These are phyloP conservation scores for Aspergillus fumigatiaffinis DNA, from an alignment of 2,329 filamentous ascomycete species.

Conservation along the genomic window DNA sequence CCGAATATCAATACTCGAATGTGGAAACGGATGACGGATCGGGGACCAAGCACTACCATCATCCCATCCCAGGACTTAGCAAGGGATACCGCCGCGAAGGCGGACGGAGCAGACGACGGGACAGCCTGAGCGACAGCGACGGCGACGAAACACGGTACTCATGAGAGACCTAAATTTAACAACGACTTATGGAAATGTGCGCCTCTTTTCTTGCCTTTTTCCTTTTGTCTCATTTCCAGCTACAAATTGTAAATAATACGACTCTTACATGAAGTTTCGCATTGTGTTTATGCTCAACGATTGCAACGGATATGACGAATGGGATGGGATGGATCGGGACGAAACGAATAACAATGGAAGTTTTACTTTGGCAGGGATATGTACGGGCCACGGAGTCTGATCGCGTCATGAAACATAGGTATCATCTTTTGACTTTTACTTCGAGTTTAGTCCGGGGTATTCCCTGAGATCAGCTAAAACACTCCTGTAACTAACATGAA, in stretches of 20 bases:
- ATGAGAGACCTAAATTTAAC: conserved; percentile 2
- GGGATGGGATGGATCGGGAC: neutral
- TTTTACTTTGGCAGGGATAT: neutral
- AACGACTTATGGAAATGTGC: neutral
- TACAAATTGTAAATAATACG: neutral
- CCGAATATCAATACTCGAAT: conserved; percentile 40
- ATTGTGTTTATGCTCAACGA: neutral
- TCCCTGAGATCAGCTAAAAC: too few species aligned
- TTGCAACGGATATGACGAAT: conserved; percentile 1
- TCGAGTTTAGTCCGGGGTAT: too few species aligned
- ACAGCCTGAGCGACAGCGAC: conserved; percentile 54
- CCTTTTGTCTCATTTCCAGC: neutral
- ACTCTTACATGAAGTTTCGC: neutral
- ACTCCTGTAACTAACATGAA: too few species aligned
- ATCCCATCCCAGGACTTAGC: conserved; percentile 54
- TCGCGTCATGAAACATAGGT: neutral
- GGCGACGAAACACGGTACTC: conserved; percentile 33
- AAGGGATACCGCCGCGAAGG: conserved; percentile 39
- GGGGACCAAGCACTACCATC: conserved; percentile 54
- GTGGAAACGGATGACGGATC: conserved; percentile 40
- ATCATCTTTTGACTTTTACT: too few species aligned
- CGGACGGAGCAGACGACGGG: conserved; percentile 42
- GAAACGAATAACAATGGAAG: neutral
- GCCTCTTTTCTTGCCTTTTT: neutral
- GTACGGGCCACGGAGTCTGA: neutral